Evolutionary conservation across 768 basidiomycete genomes (phyloP).

Genomic region (Mycena maculata): DNA sequence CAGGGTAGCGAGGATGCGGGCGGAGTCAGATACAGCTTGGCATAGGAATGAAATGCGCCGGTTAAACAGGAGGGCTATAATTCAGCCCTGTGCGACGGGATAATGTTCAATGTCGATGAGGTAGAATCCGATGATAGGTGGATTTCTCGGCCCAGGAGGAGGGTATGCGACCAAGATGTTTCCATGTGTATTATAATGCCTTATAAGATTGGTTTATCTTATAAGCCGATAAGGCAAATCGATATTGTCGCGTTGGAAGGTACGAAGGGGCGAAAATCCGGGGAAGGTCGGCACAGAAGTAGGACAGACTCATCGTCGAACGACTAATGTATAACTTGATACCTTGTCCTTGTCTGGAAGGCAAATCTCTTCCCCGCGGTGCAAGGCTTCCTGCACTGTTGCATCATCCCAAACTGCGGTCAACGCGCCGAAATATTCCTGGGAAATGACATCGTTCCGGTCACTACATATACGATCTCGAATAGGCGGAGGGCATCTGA

Average conservation of each 20-base stretch:
- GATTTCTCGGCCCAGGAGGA: no score
- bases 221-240: no score
- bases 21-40: no score
- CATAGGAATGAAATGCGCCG: no score
- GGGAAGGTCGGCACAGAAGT: slow-evolving; percentile 83
- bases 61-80: no score
- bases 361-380: not conserved
- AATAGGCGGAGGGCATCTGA: not conserved
- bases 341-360: not conserved
- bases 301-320: slow-evolving; percentile 69
- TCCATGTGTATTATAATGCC: no score
- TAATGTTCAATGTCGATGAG: no score
- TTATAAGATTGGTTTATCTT: no score
- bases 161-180: no score
- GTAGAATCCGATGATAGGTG: no score
- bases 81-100: no score
- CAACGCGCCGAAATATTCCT: not conserved
- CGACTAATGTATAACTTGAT: not conserved
- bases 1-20: no score
- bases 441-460: not conserved
- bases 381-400: not conserved
- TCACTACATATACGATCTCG: not conserved
- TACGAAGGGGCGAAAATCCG: slow-evolving; percentile 82
- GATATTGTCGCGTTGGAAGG: slow-evolving; percentile 81
- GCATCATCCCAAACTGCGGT: not conserved